phyloP scores from a whole-genome alignment of 768 basidiomycete genomes.

The Cubamyces sp. region DNA sequence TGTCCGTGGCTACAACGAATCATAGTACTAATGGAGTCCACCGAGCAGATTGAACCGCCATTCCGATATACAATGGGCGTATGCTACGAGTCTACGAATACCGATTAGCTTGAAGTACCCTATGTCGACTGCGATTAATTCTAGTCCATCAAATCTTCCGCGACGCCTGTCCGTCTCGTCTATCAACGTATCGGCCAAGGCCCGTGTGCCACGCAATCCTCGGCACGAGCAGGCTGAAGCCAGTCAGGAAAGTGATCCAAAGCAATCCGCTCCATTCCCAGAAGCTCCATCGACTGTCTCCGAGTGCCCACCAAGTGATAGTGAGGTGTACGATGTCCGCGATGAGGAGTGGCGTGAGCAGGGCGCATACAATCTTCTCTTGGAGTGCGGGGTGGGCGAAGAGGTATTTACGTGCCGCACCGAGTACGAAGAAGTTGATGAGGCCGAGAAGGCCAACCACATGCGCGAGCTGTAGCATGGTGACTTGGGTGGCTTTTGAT shows the following conservation, averaged over 20 bases:
- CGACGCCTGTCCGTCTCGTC: constrained; percentile 50
- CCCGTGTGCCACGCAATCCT: constrained; percentile 77
- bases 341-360: constrained; percentile 68
- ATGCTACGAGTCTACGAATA: constrained; percentile 22
- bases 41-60: not conserved
- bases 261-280: constrained; percentile 69
- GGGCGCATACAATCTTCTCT: constrained; percentile 67
- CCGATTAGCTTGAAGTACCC: constrained; percentile 12
- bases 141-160: constrained; percentile 25
- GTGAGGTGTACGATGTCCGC: constrained; percentile 71
- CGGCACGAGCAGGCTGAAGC: constrained; percentile 68
- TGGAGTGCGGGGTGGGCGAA: constrained; percentile 62
- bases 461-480: constrained; percentile 75
- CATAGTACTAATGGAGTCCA: constrained; percentile 1
- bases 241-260: constrained; percentile 66
- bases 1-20: not conserved
- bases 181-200: constrained; percentile 72
- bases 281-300: constrained; percentile 68
- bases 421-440: constrained; percentile 69
- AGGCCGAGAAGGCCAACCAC: constrained; percentile 76
- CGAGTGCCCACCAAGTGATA: constrained; percentile 75
- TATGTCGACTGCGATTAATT: not conserved
- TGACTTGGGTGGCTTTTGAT: constrained; percentile 67
- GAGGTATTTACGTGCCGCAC: constrained; percentile 63
- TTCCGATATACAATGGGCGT: constrained; percentile 7